Evolutionary conservation across 2,329 filamentous ascomycete species (phyloP).

Genomic region (Botrytis tulipae): DNA sequence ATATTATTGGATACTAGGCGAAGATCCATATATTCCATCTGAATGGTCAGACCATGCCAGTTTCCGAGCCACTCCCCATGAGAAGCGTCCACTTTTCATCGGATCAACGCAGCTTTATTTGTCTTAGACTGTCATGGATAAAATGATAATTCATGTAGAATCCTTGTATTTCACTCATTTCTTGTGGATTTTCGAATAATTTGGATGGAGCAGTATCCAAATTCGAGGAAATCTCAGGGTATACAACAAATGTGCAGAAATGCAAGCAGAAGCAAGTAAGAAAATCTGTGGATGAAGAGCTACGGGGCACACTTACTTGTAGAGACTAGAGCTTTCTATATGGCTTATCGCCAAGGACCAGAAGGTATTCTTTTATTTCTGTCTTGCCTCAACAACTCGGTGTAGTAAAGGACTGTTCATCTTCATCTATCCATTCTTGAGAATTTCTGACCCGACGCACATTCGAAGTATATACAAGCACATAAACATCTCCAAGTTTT

Average conservation of each 20-base stretch:
- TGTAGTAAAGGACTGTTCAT: not conserved
- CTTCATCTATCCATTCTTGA: not conserved
- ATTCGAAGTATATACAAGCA: not conserved
- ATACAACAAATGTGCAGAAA: slow-evolving; percentile 1
- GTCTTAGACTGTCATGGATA: slow-evolving; percentile 11
- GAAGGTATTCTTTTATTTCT: slow-evolving; percentile 5
- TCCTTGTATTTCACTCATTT: slow-evolving; percentile 11
- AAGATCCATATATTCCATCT: not conserved
- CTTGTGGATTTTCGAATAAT: slow-evolving; percentile 15
- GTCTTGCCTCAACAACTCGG: not conserved
- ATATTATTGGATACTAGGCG: slow-evolving; percentile 11
- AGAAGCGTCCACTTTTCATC: not conserved
- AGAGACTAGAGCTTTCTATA: slow-evolving; percentile 12
- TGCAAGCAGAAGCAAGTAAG: slow-evolving; percentile 5
- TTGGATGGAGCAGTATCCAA: slow-evolving; percentile 6
- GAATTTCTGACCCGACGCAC: not conserved
- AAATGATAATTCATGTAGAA: slow-evolving; percentile 11
- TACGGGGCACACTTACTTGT: slow-evolving; percentile 8
- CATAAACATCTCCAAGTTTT: not conserved
- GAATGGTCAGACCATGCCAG: not conserved
- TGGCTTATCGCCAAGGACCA: slow-evolving; percentile 17
- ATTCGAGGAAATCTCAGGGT: not conserved
- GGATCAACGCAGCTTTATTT: not conserved
- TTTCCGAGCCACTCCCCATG: not conserved
- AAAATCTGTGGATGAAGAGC: slow-evolving; percentile 9